phyloP scores from a whole-genome alignment of 2,329 filamentous ascomycete species.

The Fusarium heterosporum region DNA sequence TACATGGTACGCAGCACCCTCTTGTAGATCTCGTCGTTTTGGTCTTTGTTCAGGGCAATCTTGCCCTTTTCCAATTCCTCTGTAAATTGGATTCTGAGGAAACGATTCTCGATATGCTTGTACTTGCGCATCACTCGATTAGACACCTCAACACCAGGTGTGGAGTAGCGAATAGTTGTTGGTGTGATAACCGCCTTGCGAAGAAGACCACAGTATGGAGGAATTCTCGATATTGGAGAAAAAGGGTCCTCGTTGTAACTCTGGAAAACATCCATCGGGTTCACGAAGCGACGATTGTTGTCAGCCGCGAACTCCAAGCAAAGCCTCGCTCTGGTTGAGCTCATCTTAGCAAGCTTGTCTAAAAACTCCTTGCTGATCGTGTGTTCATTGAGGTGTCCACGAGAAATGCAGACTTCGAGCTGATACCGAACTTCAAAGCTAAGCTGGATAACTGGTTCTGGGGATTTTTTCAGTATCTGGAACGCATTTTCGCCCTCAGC shows the following conservation, averaged over 20 bases:
- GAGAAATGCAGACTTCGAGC: slow-evolving; percentile 92
- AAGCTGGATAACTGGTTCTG: slow-evolving; percentile 54
- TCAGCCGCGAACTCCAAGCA: slow-evolving; percentile 81
- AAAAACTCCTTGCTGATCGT: slow-evolving; percentile 77
- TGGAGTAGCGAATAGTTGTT: slow-evolving; percentile 81
- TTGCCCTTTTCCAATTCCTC: slow-evolving; percentile 77
- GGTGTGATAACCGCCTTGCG: slow-evolving; percentile 86
- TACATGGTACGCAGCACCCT: slow-evolving; percentile 77
- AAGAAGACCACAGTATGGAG: slow-evolving; percentile 78
- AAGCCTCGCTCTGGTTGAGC: slow-evolving; percentile 65
- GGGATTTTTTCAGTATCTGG: slow-evolving; percentile 45
- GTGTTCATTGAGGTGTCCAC: slow-evolving; percentile 80
- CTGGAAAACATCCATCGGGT: slow-evolving; percentile 80
- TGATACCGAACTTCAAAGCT: slow-evolving; percentile 85
- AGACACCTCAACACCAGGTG: slow-evolving; percentile 84
- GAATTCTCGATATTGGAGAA: slow-evolving; percentile 65
- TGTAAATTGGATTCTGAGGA: slow-evolving; percentile 88
- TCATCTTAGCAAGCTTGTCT: slow-evolving; percentile 62
- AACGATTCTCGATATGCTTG: slow-evolving; percentile 76
- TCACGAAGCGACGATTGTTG: slow-evolving; percentile 68
- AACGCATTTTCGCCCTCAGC: slow-evolving; percentile 41
- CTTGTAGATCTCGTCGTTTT: slow-evolving; percentile 77
- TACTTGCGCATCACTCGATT: slow-evolving; percentile 87
- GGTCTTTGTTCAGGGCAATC: slow-evolving; percentile 64
- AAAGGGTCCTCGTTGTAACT: slow-evolving; percentile 62